phyloP scores from a whole-genome alignment of 179 eudicot species.

The Beta lomatogona region DNA sequence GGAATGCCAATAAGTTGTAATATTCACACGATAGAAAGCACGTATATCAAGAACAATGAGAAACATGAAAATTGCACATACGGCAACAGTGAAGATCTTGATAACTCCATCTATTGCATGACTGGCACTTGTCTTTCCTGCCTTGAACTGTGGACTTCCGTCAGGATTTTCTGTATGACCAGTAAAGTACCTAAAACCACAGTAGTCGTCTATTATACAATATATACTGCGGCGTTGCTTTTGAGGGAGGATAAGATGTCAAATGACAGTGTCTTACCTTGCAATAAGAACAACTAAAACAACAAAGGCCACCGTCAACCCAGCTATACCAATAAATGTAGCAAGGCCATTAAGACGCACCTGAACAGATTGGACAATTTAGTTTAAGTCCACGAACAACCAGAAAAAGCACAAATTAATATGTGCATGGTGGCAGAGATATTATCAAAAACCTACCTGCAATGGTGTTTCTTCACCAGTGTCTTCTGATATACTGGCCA shows the following conservation, averaged over 20 bases:
- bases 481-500: conserved; percentile 98
- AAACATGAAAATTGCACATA: conserved; percentile 38
- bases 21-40: conserved; percentile 4
- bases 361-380: conserved; percentile 33
- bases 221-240: neutral
- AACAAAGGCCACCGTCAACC: conserved; percentile 70
- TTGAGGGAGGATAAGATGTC: neutral
- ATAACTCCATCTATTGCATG: conserved; percentile 75
- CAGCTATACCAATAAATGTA: conserved; percentile 85
- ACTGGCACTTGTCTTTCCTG: conserved; percentile 61
- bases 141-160: conserved; percentile 47
- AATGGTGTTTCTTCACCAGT: conserved; percentile 98
- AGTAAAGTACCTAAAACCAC: conserved; percentile 62
- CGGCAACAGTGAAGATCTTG: conserved; percentile 87
- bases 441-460: conserved; percentile 52
- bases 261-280: conserved; percentile 48
- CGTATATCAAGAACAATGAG: conserved; percentile 5
- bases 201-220: neutral
- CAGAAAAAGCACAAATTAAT: neutral
- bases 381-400: conserved; percentile 1
- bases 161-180: conserved; percentile 55
- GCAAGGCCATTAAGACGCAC: conserved; percentile 97
- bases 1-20: conserved; percentile 27
- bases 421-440: neutral
- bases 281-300: conserved; percentile 66